phyloP scores from a whole-genome alignment of 352 stramenopile genomes.

The Pythium sukuiense region DNA sequence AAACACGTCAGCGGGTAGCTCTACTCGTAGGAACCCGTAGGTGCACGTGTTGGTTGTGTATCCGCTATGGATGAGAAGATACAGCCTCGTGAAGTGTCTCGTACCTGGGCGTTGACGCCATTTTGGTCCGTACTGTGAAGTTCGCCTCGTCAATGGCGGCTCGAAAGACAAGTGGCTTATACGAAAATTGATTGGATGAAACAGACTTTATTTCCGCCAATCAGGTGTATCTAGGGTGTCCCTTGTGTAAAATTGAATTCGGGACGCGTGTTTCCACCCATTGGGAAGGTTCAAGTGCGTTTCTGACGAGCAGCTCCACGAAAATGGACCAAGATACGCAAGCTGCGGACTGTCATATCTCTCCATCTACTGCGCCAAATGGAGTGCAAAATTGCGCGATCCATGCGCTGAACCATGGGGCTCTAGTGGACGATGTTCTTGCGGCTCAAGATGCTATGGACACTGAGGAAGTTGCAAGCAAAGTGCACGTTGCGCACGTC shows the following conservation, averaged over 20 bases:
- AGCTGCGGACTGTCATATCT: neutral
- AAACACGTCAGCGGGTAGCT: neutral
- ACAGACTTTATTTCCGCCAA: neutral
- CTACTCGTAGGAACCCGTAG: neutral
- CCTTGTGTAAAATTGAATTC: neutral
- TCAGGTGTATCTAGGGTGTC: neutral
- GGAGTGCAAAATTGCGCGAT: neutral
- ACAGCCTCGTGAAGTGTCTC: neutral
- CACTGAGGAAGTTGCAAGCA: neutral
- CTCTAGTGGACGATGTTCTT: neutral
- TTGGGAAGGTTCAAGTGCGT: neutral
- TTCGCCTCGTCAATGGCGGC: constrained; percentile 3
- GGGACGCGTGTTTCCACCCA: neutral
- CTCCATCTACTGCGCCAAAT: neutral
- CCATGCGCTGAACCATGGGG: neutral
- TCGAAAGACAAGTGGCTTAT: neutral
- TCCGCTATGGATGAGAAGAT: neutral
- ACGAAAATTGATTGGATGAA: neutral
- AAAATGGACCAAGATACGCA: neutral
- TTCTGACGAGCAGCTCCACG: neutral
- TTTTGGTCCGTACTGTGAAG: neutral
- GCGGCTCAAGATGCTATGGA: neutral
- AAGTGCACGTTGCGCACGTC: constrained; percentile 48
- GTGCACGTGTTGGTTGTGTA: neutral
- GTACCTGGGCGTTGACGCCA: neutral